Evolutionary conservation across 2,329 filamentous ascomycete species (phyloP), one percentile per base, ranked within the genome.

Genomic region (Aspergillus neotritici): DNA sequence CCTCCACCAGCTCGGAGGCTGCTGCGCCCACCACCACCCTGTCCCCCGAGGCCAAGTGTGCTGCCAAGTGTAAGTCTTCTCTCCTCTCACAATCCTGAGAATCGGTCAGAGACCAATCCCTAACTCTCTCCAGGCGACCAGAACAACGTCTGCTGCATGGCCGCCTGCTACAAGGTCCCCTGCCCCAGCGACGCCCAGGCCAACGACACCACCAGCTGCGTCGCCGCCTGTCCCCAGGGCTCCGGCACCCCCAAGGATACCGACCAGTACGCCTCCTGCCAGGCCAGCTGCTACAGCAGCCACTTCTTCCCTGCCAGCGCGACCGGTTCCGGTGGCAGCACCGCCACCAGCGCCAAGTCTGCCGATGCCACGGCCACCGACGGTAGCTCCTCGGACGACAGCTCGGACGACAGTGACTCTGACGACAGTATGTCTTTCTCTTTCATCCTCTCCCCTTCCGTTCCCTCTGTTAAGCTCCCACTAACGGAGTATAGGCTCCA

Each of bases 211-310:
- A 76, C 67, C 56, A 61, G 67, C 37, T 79, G 76, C 54, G 74
- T 73, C 36, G 66, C 66, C 35, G 65, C 70, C 41, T 79, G 76
- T 59, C 69, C 73, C 44, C 74, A 78, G 65, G 76, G 76, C 42
- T 67, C 69, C 49, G 75, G 75, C 34, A 66, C 70, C 25, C 57
- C 67, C 3, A 60, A 58, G 10, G 74, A 71, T 46, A 73, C 69
- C 29, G 50, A 69, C 40, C 62, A 62, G 46, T 79, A 72, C 52
- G 65, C 68, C 47, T 49, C 65, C 37, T 79, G 76, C 60, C 66
- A 74, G 55, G 62, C 70, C 40, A 54, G 57, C 45, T 79, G 76
- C 66, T 73, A 72, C 61, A 66, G 58, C 57, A 69, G 63, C 48
- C 62, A 70, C 55, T 77, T 73, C 67, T 69, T 74, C 56, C 67